Base-by-base conservation (phyloP, 129 eudicot species). In the Pittosporum tobira region DNA sequence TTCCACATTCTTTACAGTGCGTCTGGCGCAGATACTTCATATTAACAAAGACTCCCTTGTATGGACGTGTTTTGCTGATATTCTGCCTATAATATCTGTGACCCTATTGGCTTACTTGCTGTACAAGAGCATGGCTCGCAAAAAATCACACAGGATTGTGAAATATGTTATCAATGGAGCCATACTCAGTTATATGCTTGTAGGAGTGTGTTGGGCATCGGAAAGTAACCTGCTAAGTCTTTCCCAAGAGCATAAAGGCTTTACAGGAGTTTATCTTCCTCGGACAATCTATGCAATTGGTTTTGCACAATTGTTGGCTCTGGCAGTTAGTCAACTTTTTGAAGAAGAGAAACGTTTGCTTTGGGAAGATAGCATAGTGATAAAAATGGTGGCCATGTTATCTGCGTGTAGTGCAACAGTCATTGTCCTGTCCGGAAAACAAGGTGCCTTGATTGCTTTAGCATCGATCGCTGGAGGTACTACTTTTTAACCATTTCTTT, bases 321-420 rank as follows among this genome's bases (percentile, higher is more conserved):
- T 93, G 66, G 74, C 69, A 66, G 66, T 87, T 62, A 29, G 50
- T 71, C 75, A 55, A 66, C 67, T 72, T 14, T 46, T 78, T 68
- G 51, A 45, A 51, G 37, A 67, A 55, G 62, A 61, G 28, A 58
- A 51, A 38, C 59, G 50, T 31, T 63, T 67, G 21, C 57, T 64
- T 48, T 69, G 81, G 75, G 70, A 68, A 72, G 81, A 75, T 50
- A 68, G 29, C 47, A 76, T 74, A 38, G 23, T 69, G 61, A 30
- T 58, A 52, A 79, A 80, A 76, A 69, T 76, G 44, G 79, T 79
- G 44, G 87, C 88, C 64, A 62, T 93, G 93, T 50, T 87, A 75
- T 87, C 94, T 58, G 69, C 84, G 12, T 93, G 96, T 85, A 84
- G 94, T 66, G 71, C 96, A 34, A 76, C 93, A 28, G 69, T 87